Evolutionary conservation across 2,329 filamentous ascomycete species (phyloP), one percentile per base, ranked within the genome.

Genomic region (Penicillium expansum): DNA sequence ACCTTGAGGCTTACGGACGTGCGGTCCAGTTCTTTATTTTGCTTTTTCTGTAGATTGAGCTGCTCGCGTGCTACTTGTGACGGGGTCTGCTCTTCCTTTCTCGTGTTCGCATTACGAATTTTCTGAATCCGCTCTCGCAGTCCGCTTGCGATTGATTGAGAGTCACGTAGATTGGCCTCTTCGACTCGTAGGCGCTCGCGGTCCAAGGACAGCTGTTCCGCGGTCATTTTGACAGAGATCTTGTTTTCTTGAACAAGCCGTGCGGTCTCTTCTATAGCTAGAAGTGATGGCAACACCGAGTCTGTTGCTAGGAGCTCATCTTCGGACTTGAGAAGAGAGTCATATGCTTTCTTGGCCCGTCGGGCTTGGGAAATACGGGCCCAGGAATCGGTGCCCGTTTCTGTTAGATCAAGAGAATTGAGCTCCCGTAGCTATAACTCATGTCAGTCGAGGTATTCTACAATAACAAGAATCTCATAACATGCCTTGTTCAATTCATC

Each of bases 261-360:
- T 56, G 87, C 82, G 3, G 87, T 86, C 65, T 83, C 85, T 50
- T 88, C 85, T 52, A 91, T 74, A 6, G 90, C 89, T 39, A 94
- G 71, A 5, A 95, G 78, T 7, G 86, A 84, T 4, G 90, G 89
- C 7, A 94, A 74, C 6, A 87, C 79, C 20, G 90, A 93, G 48
- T 82, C 83, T 10, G 84, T 77, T 24, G 81, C 79, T 3, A 90
- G 90, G 22, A 93, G 76, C 63, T 85, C 85, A 9, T 88, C 86
- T 50, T 86, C 81, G 14, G 82, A 79, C 42, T 82, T 76, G 13
- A 84, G 81, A 45, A 91, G 76, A 16, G 82, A 80, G 51, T 85
- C 81, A 65, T 92, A 91, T 3, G 88, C 89, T 48, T 79, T 76
- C 64, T 84, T 86, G 67, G 92, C 77, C 37, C 77, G 69, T 52